Conservation (phyloP, 2,329 filamentous ascomycete genomes). For the Penicillium sp. region DNA sequence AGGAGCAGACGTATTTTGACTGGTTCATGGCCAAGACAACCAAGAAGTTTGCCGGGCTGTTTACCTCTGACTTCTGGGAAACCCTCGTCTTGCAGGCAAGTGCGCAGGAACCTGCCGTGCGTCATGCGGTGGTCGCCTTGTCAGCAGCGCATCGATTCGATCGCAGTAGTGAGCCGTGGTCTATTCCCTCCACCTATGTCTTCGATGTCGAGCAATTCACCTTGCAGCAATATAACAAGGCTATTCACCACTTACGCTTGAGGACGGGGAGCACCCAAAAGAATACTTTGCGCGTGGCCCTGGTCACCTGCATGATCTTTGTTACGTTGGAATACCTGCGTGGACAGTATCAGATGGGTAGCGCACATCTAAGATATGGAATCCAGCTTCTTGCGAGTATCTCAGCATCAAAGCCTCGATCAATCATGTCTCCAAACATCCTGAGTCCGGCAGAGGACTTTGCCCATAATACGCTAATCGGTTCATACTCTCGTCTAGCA, state of each 20-base stretch:
- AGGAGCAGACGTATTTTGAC: slow-evolving; percentile 28
- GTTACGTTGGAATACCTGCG: slow-evolving; percentile 43
- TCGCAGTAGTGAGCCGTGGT: slow-evolving; percentile 1
- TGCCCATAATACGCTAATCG: slow-evolving; percentile 20
- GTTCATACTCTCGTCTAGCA: slow-evolving; percentile 28
- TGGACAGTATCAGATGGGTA: slow-evolving; percentile 27
- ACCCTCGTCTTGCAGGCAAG: slow-evolving; percentile 42
- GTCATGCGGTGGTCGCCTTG: slow-evolving; percentile 46
- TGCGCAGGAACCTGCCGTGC: slow-evolving; percentile 39
- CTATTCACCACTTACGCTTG: slow-evolving; percentile 37
- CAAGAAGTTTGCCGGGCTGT: slow-evolving; percentile 38
- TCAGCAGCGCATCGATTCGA: slow-evolving; percentile 37
- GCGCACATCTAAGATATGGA: slow-evolving; percentile 34
- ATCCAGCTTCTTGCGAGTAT: slow-evolving; percentile 28
- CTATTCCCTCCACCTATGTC: slow-evolving; percentile 13
- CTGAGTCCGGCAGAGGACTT: slow-evolving; percentile 16
- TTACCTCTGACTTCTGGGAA: slow-evolving; percentile 41
- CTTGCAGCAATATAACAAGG: slow-evolving; percentile 42
- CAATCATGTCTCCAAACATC: slow-evolving; percentile 12
- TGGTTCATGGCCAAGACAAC: slow-evolving; percentile 28
- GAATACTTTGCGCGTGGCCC: slow-evolving; percentile 33
- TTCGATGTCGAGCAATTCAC: slow-evolving; percentile 31
- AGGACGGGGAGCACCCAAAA: slow-evolving; percentile 26
- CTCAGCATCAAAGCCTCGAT: background rate
- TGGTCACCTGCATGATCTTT: slow-evolving; percentile 47